These are phyloP conservation scores for Pichia scutulata DNA, from an alignment of 805 yeast genomes.

Conservation along the genomic window DNA sequence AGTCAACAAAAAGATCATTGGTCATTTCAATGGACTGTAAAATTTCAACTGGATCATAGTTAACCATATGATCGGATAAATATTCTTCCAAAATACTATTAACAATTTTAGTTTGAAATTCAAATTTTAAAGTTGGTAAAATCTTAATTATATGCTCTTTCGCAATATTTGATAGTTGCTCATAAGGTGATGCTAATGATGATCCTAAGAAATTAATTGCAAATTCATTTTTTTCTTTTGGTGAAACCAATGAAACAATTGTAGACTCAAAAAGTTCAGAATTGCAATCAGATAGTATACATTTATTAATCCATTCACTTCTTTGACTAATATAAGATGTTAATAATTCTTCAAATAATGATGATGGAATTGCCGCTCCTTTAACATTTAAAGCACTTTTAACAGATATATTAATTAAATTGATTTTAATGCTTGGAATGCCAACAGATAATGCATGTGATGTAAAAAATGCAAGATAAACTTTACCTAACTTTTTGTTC, in stretches of 20 bases:
- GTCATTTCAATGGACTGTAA: slow-evolving; percentile 48
- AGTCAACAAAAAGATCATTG: slow-evolving; percentile 47
- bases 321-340: slow-evolving; percentile 41
- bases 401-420: slow-evolving; percentile 40
- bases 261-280: slow-evolving; percentile 48
- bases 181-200: slow-evolving; percentile 40
- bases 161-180: slow-evolving; percentile 39
- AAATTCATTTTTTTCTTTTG: slow-evolving; percentile 47
- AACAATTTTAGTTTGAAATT: slow-evolving; percentile 49
- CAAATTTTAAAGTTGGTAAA: slow-evolving; percentile 50
- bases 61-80: slow-evolving; percentile 27
- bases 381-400: slow-evolving; percentile 32
- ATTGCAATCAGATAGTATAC: slow-evolving; percentile 42
- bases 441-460: slow-evolving; percentile 53
- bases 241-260: slow-evolving; percentile 51
- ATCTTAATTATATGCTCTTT: slow-evolving; percentile 44
- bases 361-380: slow-evolving; percentile 38
- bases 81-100: slow-evolving; percentile 52
- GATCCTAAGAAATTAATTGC: slow-evolving; percentile 56
- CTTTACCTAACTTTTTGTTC: slow-evolving; percentile 49
- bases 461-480: slow-evolving; percentile 56
- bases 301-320: slow-evolving; percentile 34
- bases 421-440: slow-evolving; percentile 49
- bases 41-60: slow-evolving; percentile 47
- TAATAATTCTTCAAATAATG: slow-evolving; percentile 39